Evolutionary conservation across 345 rosid species (phyloP).

Genomic region (Cardamine resedifolia): DNA sequence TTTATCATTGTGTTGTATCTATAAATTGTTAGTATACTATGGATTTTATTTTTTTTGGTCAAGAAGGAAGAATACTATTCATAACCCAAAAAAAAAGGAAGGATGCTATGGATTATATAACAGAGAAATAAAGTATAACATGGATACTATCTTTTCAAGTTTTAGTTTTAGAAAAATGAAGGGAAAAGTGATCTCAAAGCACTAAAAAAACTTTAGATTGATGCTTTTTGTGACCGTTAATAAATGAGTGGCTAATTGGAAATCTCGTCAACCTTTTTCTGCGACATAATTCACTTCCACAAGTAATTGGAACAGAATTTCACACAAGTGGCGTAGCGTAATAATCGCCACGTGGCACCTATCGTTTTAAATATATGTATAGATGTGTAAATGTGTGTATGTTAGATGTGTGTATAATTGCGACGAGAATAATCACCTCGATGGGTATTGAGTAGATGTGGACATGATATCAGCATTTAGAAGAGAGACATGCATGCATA

Average conservation of each 20-base stretch:
- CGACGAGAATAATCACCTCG: slow-evolving; percentile 21
- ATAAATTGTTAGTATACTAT: background rate
- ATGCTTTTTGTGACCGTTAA: slow-evolving; percentile 32
- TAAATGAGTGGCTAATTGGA: slow-evolving; percentile 25
- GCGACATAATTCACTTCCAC: slow-evolving; percentile 36
- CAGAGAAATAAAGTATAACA: background rate
- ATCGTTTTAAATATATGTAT: background rate
- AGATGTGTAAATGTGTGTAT: slow-evolving; percentile 11
- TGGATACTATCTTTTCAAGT: background rate
- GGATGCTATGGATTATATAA: background rate
- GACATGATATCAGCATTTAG: slow-evolving; percentile 11
- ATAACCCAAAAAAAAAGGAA: too few species aligned
- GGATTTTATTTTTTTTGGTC: background rate
- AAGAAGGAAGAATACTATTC: background rate
- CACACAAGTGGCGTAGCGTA: slow-evolving; percentile 32
- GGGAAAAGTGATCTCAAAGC: background rate
- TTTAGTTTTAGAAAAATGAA: background rate
- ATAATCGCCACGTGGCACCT: slow-evolving; percentile 1
- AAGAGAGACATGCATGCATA: slow-evolving; percentile 27
- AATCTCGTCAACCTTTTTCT: slow-evolving; percentile 31
- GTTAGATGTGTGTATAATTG: background rate
- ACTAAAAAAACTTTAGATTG: slow-evolving; percentile 21
- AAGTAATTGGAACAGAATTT: slow-evolving; percentile 37
- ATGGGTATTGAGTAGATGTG: slow-evolving; percentile 29
- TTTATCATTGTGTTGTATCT: too few species aligned